These are phyloP conservation scores for Plenodomus tracheiphilus DNA, from an alignment of 2,329 filamentous ascomycete species.

Conservation along the genomic window DNA sequence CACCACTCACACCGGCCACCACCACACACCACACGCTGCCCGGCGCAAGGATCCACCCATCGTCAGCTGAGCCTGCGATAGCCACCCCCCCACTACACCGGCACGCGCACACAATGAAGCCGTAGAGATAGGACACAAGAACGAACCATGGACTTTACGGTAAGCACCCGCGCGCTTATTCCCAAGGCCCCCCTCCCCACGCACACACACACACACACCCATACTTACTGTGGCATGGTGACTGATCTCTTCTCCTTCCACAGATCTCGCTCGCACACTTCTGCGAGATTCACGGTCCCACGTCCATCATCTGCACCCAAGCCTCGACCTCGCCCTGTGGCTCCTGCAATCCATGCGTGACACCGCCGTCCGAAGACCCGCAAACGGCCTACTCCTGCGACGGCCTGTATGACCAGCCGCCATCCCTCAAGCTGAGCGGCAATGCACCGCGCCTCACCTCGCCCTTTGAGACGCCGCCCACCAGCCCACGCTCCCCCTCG, in stretches of 20 bases:
- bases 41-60: background rate
- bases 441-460: constrained; percentile 39
- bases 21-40: background rate
- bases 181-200: no score
- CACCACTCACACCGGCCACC: constrained; percentile 31
- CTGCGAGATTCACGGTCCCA: constrained; percentile 65
- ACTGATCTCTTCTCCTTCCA: no score
- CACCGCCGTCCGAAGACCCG: constrained; percentile 45
- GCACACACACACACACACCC: constrained; percentile 11
- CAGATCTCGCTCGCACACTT: constrained; percentile 66
- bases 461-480: constrained; percentile 48
- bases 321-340: constrained; percentile 58
- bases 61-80: background rate
- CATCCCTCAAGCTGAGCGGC: constrained; percentile 36
- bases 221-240: no score
- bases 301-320: constrained; percentile 64
- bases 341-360: constrained; percentile 55
- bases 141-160: constrained; percentile 46
- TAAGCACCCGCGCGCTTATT: constrained; percentile 38
- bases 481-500: constrained; percentile 44
- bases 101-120: constrained; percentile 32
- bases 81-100: constrained; percentile 17
- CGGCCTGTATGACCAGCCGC: constrained; percentile 39
- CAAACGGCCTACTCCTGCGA: constrained; percentile 38
- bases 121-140: constrained; percentile 30